Percentiles rank a stretch among this genome's conserved stretches.
phyloP scores from a whole-genome alignment of 345 rosid genomes.

The Litchi chinensis region DNA sequence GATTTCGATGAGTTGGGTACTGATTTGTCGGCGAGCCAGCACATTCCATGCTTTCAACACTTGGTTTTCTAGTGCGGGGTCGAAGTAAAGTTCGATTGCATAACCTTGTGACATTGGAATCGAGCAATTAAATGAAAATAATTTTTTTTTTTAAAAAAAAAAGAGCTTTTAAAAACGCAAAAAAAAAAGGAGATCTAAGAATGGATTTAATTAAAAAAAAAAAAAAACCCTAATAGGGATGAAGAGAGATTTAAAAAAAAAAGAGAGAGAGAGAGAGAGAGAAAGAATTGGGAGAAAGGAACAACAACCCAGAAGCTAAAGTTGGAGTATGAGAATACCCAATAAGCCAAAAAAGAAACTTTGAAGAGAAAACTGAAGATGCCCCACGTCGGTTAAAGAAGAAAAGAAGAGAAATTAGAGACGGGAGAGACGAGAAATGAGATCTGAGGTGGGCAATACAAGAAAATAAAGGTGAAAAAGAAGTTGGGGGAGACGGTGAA shows the following conservation, averaged over 20 bases:
- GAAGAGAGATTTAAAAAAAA: background rate
- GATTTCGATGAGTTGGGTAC: conserved; percentile 85
- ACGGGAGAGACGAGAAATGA: no score
- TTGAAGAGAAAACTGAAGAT: background rate
- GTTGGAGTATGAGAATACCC: background rate
- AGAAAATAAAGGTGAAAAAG: conserved; percentile 5
- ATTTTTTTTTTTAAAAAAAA: no score
- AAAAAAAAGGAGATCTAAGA: background rate
- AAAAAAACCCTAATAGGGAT: background rate
- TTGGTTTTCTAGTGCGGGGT: conserved; percentile 96
- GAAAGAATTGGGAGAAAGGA: background rate
- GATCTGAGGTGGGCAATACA: no score
- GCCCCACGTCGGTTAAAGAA: background rate
- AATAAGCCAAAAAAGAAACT: background rate
- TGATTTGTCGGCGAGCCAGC: conserved; percentile 96
- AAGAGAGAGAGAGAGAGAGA: background rate
- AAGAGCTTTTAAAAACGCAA: background rate
- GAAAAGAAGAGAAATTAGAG: no score
- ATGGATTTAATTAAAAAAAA: background rate
- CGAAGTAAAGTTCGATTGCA: conserved; percentile 96
- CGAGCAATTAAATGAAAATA: background rate
- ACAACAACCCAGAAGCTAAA: background rate
- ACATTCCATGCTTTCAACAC: conserved; percentile 98
- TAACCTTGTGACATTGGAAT: conserved; percentile 70
- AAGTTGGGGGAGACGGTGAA: background rate